phyloP scores from a whole-genome alignment of 148 eudicot species.

The Limonium bicolor region DNA sequence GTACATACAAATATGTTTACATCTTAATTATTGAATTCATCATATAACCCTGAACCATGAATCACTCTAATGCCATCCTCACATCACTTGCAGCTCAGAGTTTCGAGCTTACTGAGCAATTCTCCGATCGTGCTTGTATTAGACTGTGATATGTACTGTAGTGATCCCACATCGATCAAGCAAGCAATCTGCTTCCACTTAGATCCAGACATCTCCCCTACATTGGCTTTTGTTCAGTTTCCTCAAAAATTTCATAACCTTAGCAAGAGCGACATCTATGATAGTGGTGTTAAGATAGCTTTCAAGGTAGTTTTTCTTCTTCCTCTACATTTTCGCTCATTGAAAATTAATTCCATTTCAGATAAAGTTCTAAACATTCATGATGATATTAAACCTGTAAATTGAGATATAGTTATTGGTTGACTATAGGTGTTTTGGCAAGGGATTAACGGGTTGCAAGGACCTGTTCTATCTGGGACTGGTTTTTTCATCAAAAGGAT shows the following conservation, averaged over 20 bases:
- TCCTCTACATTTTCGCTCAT: neutral
- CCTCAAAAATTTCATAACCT: constrained; percentile 28
- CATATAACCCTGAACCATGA: neutral
- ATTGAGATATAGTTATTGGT: neutral
- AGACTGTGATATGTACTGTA: constrained; percentile 38
- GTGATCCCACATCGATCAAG: constrained; percentile 19
- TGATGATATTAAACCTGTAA: neutral
- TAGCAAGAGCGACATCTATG: constrained; percentile 25
- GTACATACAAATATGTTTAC: neutral
- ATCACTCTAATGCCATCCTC: neutral
- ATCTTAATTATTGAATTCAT: neutral
- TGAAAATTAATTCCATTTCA: neutral
- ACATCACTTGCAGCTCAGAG: constrained; percentile 17
- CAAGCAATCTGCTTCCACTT: constrained; percentile 32
- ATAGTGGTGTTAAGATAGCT: constrained; percentile 12
- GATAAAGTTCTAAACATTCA: neutral
- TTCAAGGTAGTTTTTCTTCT: constrained; percentile 10
- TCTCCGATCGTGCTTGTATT: constrained; percentile 16
- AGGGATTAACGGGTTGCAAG: constrained; percentile 48
- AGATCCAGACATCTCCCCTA: constrained; percentile 10
- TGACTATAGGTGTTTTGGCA: constrained; percentile 15
- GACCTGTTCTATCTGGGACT: constrained; percentile 43
- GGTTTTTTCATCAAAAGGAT: constrained; percentile 45
- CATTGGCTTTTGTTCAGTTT: constrained; percentile 24
- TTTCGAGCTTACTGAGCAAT: constrained; percentile 24